Evolutionary conservation across 176 grass and related monocot species (phyloP).

Genomic region (Stipa capillata): DNA sequence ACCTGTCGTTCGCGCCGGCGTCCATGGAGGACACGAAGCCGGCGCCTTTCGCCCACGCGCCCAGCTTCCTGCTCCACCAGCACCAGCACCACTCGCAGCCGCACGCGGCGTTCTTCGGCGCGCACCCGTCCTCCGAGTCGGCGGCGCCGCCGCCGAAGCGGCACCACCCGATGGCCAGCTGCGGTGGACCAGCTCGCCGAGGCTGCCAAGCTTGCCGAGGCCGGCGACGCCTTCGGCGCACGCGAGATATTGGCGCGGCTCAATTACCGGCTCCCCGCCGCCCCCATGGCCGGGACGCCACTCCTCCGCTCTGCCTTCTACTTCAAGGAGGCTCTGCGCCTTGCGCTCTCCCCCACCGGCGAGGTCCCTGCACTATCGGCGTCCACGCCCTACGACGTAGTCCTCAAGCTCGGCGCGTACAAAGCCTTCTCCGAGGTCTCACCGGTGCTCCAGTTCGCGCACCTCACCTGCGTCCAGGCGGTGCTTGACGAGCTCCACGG

Average conservation of each 20-base stretch:
- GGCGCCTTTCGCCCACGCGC: slow-evolving; percentile 17
- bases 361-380: not conserved
- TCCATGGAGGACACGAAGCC: slow-evolving; percentile 19
- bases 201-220: slow-evolving; percentile 30
- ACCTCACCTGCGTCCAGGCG: too few species aligned
- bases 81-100: too few species aligned
- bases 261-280: slow-evolving; percentile 78
- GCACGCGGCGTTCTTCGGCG: slow-evolving; percentile 51
- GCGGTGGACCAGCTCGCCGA: slow-evolving; percentile 28
- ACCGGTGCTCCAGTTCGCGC: too few species aligned
- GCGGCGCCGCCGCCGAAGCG: slow-evolving; percentile 34
- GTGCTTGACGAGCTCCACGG: too few species aligned
- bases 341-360: slow-evolving; percentile 25
- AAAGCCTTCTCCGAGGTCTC: too few species aligned
- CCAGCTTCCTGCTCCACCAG: too few species aligned
- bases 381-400: slow-evolving; percentile 37
- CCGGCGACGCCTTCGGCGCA: slow-evolving; percentile 34
- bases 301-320: too few species aligned
- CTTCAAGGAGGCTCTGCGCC: too few species aligned
- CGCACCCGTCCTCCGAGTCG: slow-evolving; percentile 26
- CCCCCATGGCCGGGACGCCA: slow-evolving; percentile 61
- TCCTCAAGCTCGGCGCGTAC: too few species aligned
- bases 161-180: slow-evolving; percentile 34
- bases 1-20: too few species aligned
- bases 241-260: slow-evolving; percentile 88